Evolutionary conservation across 2,329 filamentous ascomycete genomes (phyloP).

Genomic region (Niveomyces coronatus): DNA sequence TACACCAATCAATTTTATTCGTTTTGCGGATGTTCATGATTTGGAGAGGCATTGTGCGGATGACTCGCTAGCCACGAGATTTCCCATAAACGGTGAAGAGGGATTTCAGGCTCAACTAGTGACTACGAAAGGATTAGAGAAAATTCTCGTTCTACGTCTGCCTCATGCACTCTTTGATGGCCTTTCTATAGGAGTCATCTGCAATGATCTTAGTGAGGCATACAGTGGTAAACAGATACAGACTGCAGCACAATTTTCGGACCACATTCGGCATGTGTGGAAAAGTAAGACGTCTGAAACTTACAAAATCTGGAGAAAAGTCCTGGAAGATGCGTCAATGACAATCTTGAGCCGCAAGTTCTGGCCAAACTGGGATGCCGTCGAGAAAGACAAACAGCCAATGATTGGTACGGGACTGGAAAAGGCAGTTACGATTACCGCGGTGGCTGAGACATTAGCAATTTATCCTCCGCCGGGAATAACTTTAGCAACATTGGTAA

Average conservation of each 20-base stretch:
- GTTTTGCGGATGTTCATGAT: not conserved
- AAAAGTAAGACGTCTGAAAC: not conserved
- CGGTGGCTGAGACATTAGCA: not conserved
- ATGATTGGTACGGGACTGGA: not conserved
- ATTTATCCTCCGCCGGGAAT: slow-evolving; percentile 1
- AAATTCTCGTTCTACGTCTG: slow-evolving; percentile 1
- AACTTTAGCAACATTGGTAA: slow-evolving; percentile 5
- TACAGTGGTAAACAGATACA: not conserved
- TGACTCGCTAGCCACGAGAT: not conserved
- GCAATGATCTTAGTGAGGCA: slow-evolving; percentile 2
- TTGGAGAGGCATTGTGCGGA: slow-evolving; percentile 3
- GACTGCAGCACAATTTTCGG: slow-evolving; percentile 1
- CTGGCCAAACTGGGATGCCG: not conserved
- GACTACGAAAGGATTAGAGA: not conserved
- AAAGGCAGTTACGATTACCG: not conserved
- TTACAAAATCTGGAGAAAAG: slow-evolving; percentile 2
- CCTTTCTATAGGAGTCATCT: slow-evolving; percentile 1
- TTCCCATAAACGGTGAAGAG: slow-evolving; percentile 1
- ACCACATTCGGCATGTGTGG: slow-evolving; percentile 3
- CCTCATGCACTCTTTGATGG: slow-evolving; percentile 3
- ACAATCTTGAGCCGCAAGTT: not conserved
- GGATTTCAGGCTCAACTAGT: slow-evolving; percentile 4
- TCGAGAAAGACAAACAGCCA: not conserved
- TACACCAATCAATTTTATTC: not conserved
- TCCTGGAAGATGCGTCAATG: slow-evolving; percentile 1